Percentiles rank a stretch among this genome's conserved stretches.
Evolutionary conservation across 1,139 yeast genomes (phyloP).

Genomic region (Geotrichum reessii): DNA sequence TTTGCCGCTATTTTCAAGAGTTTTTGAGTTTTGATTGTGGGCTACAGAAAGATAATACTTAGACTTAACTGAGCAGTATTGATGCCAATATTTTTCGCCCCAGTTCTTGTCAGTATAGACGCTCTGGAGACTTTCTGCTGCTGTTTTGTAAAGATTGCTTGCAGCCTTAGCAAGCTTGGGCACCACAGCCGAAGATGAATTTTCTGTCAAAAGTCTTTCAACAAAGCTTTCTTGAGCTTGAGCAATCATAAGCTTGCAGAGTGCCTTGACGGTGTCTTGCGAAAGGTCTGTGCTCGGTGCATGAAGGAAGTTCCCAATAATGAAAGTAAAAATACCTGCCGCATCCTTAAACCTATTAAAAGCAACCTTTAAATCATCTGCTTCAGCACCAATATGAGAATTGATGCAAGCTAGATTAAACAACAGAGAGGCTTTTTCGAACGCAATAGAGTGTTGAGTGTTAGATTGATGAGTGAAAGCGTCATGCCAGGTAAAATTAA

Average conservation of each 20-base stretch:
- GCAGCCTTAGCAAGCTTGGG: slow-evolving; percentile 68
- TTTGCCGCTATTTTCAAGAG: slow-evolving; percentile 47
- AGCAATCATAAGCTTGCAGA: slow-evolving; percentile 64
- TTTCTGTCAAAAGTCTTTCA: slow-evolving; percentile 50
- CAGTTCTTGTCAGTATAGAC: slow-evolving; percentile 47
- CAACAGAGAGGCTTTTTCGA: slow-evolving; percentile 80
- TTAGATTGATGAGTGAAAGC: slow-evolving; percentile 55
- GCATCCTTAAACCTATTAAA: slow-evolving; percentile 65
- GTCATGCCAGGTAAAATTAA: slow-evolving; percentile 76
- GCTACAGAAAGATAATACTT: slow-evolving; percentile 46
- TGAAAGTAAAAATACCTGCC: slow-evolving; percentile 68
- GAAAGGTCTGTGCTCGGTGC: slow-evolving; percentile 81
- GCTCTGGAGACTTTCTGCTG: slow-evolving; percentile 42
- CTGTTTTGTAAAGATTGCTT: slow-evolving; percentile 49
- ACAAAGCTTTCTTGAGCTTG: slow-evolving; percentile 86
- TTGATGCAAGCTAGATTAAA: slow-evolving; percentile 65
- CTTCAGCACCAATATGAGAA: slow-evolving; percentile 46
- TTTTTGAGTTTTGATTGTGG: slow-evolving; percentile 50
- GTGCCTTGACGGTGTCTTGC: slow-evolving; percentile 62
- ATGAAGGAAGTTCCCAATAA: slow-evolving; percentile 78
- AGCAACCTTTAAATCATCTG: slow-evolving; percentile 52
- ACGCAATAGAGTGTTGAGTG: slow-evolving; percentile 64
- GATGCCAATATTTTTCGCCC: slow-evolving; percentile 50
- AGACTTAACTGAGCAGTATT: slow-evolving; percentile 41
- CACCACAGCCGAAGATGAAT: slow-evolving; percentile 50